Conservation (phyloP, 441 rosid genomes). For the Populus hybrid region DNA sequence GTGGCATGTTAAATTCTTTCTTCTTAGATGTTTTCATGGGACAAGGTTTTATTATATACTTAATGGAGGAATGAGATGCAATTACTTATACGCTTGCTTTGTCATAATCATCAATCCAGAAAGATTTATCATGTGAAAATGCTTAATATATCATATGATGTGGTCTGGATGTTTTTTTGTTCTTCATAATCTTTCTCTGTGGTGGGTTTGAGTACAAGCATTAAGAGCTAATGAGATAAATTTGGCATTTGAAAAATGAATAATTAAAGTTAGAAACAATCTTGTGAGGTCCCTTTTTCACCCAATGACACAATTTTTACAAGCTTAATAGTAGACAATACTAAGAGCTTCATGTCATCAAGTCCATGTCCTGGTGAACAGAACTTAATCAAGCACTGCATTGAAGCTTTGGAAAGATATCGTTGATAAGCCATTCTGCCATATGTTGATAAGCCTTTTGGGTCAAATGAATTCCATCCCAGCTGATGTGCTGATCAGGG, state of each 20-base stretch:
- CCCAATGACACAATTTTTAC: background rate
- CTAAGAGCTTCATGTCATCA: background rate
- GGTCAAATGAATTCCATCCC: slow-evolving; percentile 3
- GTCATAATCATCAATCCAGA: background rate
- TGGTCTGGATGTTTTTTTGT: background rate
- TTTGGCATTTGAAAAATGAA: background rate
- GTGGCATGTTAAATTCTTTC: background rate
- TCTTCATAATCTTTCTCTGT: background rate
- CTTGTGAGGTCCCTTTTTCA: background rate
- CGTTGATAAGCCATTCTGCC: background rate
- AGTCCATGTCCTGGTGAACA: background rate
- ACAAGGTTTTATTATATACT: background rate
- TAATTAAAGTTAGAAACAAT: background rate
- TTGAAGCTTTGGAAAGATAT: background rate
- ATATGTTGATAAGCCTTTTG: background rate
- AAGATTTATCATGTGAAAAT: background rate
- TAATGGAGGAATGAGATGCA: background rate
- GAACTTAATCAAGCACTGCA: background rate
- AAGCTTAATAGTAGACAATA: background rate
- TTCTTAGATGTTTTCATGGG: background rate
- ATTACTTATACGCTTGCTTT: too few relatives aligned
- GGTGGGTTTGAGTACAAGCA: background rate
- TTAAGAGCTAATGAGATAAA: background rate
- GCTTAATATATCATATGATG: background rate
- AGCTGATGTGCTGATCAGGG: background rate